Conservation (phyloP, 129 eudicot species). For the Pseudognaphalium luteoalbum region DNA sequence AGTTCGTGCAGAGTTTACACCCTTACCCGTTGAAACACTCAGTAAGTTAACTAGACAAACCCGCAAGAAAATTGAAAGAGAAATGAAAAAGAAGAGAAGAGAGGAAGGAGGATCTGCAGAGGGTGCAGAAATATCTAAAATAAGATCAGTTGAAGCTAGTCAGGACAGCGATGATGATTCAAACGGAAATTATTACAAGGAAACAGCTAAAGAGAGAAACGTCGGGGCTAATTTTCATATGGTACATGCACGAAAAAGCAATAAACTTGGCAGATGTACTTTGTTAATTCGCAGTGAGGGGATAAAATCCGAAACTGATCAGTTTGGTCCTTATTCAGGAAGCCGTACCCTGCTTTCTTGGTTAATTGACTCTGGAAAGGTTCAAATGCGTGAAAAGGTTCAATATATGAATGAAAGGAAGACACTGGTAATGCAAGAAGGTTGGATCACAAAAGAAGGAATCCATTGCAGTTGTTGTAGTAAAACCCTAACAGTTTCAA, state of each 20-base stretch:
- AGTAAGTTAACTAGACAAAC: conserved; percentile 93
- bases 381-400: conserved; percentile 66
- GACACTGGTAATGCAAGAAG: conserved; percentile 83
- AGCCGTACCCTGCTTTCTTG: conserved; percentile 78
- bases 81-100: conserved; percentile 72
- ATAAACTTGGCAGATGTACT: conserved; percentile 71
- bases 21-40: conserved; percentile 69
- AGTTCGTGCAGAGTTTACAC: conserved; percentile 56
- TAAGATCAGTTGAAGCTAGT: conserved; percentile 37
- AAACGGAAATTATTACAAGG: conserved; percentile 35
- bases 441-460: conserved; percentile 93
- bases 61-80: conserved; percentile 77
- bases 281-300: conserved; percentile 72
- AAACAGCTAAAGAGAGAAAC: conserved; percentile 28
- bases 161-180: conserved; percentile 48
- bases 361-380: conserved; percentile 74
- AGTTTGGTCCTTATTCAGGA: conserved; percentile 68
- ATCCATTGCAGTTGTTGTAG: conserved; percentile 94
- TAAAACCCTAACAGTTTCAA: conserved; percentile 69
- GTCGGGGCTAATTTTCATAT: conserved; percentile 31
- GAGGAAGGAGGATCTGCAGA: conserved; percentile 41
- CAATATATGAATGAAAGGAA: conserved; percentile 79
- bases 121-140: conserved; percentile 38
- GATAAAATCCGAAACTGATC: conserved; percentile 53
- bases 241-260: conserved; percentile 61